These are phyloP conservation scores for Petunia axillaris DNA, from an alignment of 257 asterid species.

Conservation along the genomic window DNA sequence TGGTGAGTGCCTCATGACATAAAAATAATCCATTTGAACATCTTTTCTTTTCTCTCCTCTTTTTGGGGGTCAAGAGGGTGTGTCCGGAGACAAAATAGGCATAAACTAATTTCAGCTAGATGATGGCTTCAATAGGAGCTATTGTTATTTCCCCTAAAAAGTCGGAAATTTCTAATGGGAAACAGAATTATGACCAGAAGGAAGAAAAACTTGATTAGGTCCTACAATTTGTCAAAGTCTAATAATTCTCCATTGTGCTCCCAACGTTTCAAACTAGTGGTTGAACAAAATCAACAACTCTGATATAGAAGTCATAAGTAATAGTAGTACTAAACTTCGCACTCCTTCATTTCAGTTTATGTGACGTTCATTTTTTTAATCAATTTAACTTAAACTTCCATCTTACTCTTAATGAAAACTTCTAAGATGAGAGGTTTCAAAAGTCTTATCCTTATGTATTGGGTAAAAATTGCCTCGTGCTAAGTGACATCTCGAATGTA, in stretches of 20 bases:
- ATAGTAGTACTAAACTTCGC: neutral
- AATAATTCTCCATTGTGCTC: conserved; percentile 1
- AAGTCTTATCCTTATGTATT: too few species aligned
- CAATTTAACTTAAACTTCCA: too few species aligned
- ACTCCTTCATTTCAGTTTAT: too few species aligned
- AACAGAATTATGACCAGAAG: conserved; percentile 19
- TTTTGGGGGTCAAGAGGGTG: neutral
- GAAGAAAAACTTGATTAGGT: neutral
- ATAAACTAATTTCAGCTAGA: neutral
- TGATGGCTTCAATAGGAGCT: neutral
- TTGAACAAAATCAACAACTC: conserved; percentile 18
- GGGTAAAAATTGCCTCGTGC: too few species aligned
- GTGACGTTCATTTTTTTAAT: too few species aligned
- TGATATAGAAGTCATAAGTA: neutral
- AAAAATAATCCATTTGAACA: neutral
- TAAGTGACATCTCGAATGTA: too few species aligned
- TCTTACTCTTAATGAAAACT: too few species aligned
- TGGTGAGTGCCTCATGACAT: neutral
- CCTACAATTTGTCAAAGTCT: conserved; percentile 21
- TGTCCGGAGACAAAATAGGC: neutral
- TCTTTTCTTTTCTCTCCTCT: neutral
- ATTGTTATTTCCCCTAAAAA: neutral
- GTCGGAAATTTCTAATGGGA: neutral
- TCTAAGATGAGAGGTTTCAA: too few species aligned
- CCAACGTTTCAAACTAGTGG: conserved; percentile 6